phyloP scores from a whole-genome alignment of 2,329 filamentous ascomycete genomes.

The Talaromyces sp. region DNA sequence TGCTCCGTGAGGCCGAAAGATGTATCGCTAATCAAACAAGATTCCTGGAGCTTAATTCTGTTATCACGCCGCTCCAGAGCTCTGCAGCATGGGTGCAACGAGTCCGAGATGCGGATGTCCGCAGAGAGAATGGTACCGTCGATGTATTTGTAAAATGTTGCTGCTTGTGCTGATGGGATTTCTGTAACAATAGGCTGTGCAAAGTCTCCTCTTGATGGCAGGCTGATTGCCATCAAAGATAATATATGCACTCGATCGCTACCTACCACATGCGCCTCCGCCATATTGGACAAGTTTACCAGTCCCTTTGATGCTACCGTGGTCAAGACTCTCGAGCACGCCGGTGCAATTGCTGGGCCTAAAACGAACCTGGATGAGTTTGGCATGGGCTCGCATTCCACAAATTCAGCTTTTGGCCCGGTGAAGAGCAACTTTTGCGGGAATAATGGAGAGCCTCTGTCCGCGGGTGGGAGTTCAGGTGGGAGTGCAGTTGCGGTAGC shows the following conservation, averaged over 20 bases:
- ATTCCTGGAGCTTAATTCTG: constrained; percentile 32
- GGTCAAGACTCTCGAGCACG: constrained; percentile 58
- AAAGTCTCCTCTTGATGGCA: constrained; percentile 37
- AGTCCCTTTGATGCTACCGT: constrained; percentile 82
- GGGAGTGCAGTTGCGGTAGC: constrained; percentile 84
- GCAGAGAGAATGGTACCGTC: constrained; percentile 27
- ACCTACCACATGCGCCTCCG: constrained; percentile 80
- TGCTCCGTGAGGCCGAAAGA: constrained; percentile 39
- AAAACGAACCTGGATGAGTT: constrained; percentile 97
- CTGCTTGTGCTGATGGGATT: not conserved
- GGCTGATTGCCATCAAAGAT: constrained; percentile 64
- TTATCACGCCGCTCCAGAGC: constrained; percentile 32
- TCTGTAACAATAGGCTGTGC: constrained; percentile 19
- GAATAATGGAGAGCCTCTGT: constrained; percentile 47
- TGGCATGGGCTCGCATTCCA: constrained; percentile 84
- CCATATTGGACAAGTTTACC: constrained; percentile 61
- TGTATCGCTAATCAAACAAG: constrained; percentile 36
- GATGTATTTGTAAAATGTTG: not conserved
- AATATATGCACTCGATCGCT: constrained; percentile 62
- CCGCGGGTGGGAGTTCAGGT: constrained; percentile 84
- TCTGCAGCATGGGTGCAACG: constrained; percentile 29
- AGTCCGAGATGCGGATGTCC: constrained; percentile 31
- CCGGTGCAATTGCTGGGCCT: constrained; percentile 60
- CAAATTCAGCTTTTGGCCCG: constrained; percentile 60
- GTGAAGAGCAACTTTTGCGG: constrained; percentile 38